Percentiles rank a stretch among this genome's conserved stretches.
phyloP scores from a whole-genome alignment of 192 early-diverging fungal genomes.

The Dispira simplex region DNA sequence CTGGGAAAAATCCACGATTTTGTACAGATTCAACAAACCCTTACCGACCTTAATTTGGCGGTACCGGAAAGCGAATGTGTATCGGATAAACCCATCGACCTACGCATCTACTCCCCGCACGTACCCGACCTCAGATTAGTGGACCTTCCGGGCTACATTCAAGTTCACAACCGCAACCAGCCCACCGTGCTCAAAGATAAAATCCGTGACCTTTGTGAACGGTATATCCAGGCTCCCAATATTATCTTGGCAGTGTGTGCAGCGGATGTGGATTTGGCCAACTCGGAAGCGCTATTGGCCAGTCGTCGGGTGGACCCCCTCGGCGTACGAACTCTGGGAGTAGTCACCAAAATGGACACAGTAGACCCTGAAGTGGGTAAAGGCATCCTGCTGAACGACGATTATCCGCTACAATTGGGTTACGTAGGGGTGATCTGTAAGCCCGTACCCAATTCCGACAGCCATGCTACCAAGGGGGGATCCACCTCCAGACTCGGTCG shows the following conservation, averaged over 20 bases:
- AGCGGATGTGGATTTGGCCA: conserved; percentile 76
- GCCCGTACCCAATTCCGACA: conserved; percentile 15
- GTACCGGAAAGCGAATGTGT: conserved; percentile 87
- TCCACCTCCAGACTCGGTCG: background rate
- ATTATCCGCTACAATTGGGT: conserved; percentile 88
- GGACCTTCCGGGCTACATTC: conserved; percentile 77
- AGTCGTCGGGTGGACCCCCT: conserved; percentile 65
- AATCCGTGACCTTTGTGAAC: conserved; percentile 72
- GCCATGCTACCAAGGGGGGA: background rate
- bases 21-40: conserved; percentile 75
- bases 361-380: conserved; percentile 67
- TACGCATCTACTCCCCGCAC: conserved; percentile 70
- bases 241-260: conserved; percentile 74
- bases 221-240: conserved; percentile 64
- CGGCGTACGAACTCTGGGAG: conserved; percentile 66
- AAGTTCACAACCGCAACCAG: conserved; percentile 69
- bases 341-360: conserved; percentile 78
- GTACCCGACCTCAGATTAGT: conserved; percentile 73
- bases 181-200: conserved; percentile 57
- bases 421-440: conserved; percentile 96
- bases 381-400: conserved; percentile 68
- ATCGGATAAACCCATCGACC: conserved; percentile 66
- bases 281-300: conserved; percentile 66
- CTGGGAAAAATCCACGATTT: conserved; percentile 86
- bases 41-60: conserved; percentile 88